Evolutionary conservation across 495 filamentous ascomycete genomes (phyloP), one percentile per base, ranked within the genome.

Genomic region (Penicillium cosmopolitanum): DNA sequence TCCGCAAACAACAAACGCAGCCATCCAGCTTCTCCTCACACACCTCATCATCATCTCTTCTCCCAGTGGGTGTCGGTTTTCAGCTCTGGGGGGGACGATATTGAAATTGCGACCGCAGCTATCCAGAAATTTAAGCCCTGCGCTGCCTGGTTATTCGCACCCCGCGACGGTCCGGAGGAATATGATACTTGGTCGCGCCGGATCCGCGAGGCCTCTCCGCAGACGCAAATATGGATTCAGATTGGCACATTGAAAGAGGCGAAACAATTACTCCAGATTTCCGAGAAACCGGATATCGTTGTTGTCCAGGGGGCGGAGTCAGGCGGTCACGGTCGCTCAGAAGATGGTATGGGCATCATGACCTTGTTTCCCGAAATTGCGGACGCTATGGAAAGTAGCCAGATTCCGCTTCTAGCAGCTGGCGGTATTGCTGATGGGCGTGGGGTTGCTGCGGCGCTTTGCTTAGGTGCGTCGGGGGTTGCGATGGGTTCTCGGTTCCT

Each of bases 401-500:
- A 77, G 23, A 75, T 89, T 50, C 80, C 83, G 3, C 59, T 93
- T 4, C 68, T 92, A 36, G 91, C 88, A 0, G 88, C 91, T 1
- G 91, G 91, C 3, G 91, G 89, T 0, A 86, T 93, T 55, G 77
- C 79, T 0, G 89, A 93, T 66, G 85, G 84, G 5, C 73, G 89
- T 16, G 85, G 86, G 1, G 83, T 82, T 3, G 84, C 85, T 11
- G 89, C 89, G 0, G 84, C 82, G 4, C 57, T 93, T 47, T 80
- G 79, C 19, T 73, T 93, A 2, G 91, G 89, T 18, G 91, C 90
- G 1, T 79, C 79, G 4, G 91, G 81, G 3, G 83, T 80, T 3
- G 88, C 82, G 0, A 77, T 95, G 74, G 91, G 91, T 4, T 93
- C 90, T 28, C 78, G 88, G 53, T 88, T 91, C 64, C 78, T 91